phyloP scores from a whole-genome alignment of 169 alveolate genomes.

The Eimeria sp. region DNA sequence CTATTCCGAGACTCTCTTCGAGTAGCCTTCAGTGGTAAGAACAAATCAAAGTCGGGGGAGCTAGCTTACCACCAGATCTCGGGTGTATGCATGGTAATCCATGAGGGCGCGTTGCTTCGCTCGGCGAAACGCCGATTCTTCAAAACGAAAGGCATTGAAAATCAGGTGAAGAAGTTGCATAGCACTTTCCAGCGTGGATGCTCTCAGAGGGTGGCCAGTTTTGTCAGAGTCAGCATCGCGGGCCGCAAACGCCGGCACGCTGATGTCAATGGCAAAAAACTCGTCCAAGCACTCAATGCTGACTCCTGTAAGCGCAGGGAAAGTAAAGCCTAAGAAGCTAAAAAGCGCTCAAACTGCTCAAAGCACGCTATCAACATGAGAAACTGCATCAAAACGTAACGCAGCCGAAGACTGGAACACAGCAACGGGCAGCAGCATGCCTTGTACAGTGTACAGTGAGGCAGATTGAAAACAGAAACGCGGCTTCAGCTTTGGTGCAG shows the following conservation, averaged over 20 bases:
- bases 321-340: not conserved
- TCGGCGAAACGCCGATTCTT: constrained; percentile 89
- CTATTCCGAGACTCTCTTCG: not conserved
- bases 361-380: not conserved
- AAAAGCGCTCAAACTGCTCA: too few relatives aligned
- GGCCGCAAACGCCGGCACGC: constrained; percentile 78
- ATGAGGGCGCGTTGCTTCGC: constrained; percentile 85
- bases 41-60: not conserved
- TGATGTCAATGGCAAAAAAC: constrained; percentile 88
- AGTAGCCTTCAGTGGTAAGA: not conserved
- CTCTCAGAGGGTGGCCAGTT: constrained; percentile 67
- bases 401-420: not conserved
- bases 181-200: constrained; percentile 83
- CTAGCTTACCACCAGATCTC: constrained; percentile 60
- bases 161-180: constrained; percentile 81
- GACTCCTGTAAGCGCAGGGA: constrained; percentile 81
- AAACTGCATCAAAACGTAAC: not conserved
- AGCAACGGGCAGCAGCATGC: not conserved
- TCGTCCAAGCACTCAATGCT: constrained; percentile 89
- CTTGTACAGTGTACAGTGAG: not conserved
- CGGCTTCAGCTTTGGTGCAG: not conserved
- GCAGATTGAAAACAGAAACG: not conserved
- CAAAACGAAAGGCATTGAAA: constrained; percentile 85
- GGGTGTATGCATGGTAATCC: constrained; percentile 80
- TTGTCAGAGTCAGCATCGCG: constrained; percentile 11